phyloP scores from a whole-genome alignment of 768 basidiomycete species.

The Pluteus cervinus region DNA sequence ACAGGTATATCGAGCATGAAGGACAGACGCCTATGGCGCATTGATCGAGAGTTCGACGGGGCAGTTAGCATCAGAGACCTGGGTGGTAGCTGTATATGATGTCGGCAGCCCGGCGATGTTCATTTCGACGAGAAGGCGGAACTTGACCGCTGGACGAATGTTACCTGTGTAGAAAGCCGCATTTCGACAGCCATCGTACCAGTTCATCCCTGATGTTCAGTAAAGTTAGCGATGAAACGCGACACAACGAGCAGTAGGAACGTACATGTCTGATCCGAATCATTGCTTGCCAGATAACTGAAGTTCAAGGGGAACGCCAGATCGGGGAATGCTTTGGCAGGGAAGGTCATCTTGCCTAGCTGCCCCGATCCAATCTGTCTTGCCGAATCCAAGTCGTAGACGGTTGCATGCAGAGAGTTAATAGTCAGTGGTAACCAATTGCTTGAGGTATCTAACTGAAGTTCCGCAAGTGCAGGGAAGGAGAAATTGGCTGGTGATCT shows the following conservation, averaged over 20 bases:
- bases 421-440: slow-evolving; percentile 80
- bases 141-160: slow-evolving; percentile 57
- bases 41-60: slow-evolving; percentile 61
- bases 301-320: slow-evolving; percentile 78
- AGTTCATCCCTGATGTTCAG: slow-evolving; percentile 50
- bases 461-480: slow-evolving; percentile 70
- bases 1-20: slow-evolving; percentile 1
- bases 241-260: slow-evolving; percentile 7
- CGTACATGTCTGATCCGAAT: slow-evolving; percentile 79
- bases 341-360: slow-evolving; percentile 49
- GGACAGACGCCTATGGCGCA: slow-evolving; percentile 31
- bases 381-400: slow-evolving; percentile 66
- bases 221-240: slow-evolving; percentile 5
- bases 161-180: slow-evolving; percentile 38
- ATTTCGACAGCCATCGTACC: slow-evolving; percentile 77
- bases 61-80: slow-evolving; percentile 55
- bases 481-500: slow-evolving; percentile 84
- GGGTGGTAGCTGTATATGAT: slow-evolving; percentile 45
- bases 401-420: slow-evolving; percentile 54
- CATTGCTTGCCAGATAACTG: slow-evolving; percentile 73
- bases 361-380: slow-evolving; percentile 65
- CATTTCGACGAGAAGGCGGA: slow-evolving; percentile 62
- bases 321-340: slow-evolving; percentile 59
- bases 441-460: slow-evolving; percentile 69
- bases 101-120: slow-evolving; percentile 62